Evolutionary conservation across 352 stramenopile genomes (phyloP), one percentile per base, ranked within the genome.

Genomic region (Phytophthora chlamydospora): DNA sequence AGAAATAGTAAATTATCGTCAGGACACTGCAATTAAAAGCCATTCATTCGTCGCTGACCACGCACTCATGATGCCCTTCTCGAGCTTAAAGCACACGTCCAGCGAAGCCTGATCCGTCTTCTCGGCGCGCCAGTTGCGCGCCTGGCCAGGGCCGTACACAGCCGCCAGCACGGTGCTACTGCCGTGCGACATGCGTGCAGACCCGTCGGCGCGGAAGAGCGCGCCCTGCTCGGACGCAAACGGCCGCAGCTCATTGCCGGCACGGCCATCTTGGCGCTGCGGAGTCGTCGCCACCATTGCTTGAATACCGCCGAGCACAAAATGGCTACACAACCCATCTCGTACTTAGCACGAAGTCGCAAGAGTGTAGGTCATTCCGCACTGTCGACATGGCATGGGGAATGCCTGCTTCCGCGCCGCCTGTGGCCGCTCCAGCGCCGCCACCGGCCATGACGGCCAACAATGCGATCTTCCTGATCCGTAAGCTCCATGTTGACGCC

Each of bases 21-120:
- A 52, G 34, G 19, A 51, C 8, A 56, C 1, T 29, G 11, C 1
- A 35, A 54, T 21, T 19, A 41, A 35, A 41, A 29, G 4, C 1
- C 12, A 47, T 8, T 10, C 3, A n/a, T 35, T 47, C n/a, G 14
- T 9, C 24, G 11, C 53, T 40, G 31, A 21, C 10, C 12, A 83
- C 80, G 66, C 59, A 88, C 82, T 90, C 51, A 80, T 61, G 19
- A 83, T 66, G 62, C 84, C 80, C 69, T 93, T 90, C 43, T 93
- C 84, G 32, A 91, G 73, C 70, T 90, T 91, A 39, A 94, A 90
- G 53, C 71, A 85, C 39, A 94, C 85, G 57, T 94, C 85, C 17
- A 94, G 47, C 17, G 82, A 79, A 8, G 75, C 85, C 36, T 66
- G 73, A 42, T 90, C 72, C 19, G 80, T 70, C 56, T 88, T 85